phyloP scores from a whole-genome alignment of 2,329 filamentous ascomycete genomes.

The Verticillium longisporum region DNA sequence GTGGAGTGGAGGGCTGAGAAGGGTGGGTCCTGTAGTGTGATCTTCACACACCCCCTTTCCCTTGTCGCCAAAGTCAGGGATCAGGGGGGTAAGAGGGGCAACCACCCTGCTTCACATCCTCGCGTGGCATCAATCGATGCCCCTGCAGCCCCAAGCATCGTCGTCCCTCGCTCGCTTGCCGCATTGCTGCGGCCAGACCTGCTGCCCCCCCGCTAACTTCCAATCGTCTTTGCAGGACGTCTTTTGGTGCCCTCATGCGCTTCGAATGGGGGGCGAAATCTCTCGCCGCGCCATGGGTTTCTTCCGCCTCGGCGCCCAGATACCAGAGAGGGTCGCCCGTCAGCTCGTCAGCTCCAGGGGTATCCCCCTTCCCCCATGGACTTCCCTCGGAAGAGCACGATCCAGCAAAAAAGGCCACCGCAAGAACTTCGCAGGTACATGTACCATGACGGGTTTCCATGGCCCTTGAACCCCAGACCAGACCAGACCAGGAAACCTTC shows the following conservation, averaged over 20 bases:
- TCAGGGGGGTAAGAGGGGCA: neutral
- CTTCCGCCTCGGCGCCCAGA: neutral
- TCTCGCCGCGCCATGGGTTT: neutral
- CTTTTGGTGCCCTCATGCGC: neutral
- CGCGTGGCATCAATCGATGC: neutral
- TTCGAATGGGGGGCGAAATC: neutral
- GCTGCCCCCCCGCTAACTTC: neutral
- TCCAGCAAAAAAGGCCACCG: neutral
- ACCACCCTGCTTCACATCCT: neutral
- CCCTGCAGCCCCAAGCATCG: neutral
- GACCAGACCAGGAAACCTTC: neutral
- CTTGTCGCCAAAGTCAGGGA: neutral
- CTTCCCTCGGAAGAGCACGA: neutral
- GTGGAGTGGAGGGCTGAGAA: neutral
- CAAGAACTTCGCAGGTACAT: neutral
- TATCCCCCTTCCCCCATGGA: neutral
- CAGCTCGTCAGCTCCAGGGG: neutral
- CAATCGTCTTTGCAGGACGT: neutral
- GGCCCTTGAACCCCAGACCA: neutral
- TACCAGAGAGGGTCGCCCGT: neutral
- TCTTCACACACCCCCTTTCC: neutral
- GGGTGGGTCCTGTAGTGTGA: neutral
- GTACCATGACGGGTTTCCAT: neutral
- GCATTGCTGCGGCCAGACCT: neutral
- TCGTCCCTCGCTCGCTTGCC: neutral